These are phyloP conservation scores for Berberis vulgaris DNA, from an alignment of 164 flowering plant genomes.

Conservation along the genomic window DNA sequence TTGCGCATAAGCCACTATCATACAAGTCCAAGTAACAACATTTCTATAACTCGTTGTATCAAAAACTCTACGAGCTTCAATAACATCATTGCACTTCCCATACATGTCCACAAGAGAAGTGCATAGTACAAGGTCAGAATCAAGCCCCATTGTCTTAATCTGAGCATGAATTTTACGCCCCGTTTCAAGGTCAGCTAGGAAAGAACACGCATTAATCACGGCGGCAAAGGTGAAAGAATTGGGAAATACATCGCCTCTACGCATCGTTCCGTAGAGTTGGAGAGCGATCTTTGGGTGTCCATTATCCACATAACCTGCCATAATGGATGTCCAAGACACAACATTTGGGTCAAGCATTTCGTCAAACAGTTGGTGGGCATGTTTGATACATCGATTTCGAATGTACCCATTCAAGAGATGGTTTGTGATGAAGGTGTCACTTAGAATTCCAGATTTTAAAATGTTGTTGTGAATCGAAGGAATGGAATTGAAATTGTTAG, in stretches of 20 bases:
- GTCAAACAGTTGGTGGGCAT: constrained; percentile 40
- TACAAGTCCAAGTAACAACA: constrained; percentile 62
- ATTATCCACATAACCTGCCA: constrained; percentile 32
- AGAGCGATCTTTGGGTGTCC: constrained; percentile 32
- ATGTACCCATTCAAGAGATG: constrained; percentile 36
- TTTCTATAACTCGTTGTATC: constrained; percentile 38
- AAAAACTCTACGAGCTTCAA: constrained; percentile 48
- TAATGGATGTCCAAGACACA: constrained; percentile 59
- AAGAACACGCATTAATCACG: constrained; percentile 40
- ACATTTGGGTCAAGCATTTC: constrained; percentile 49
- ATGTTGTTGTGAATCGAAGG: constrained; percentile 23
- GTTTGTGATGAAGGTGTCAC: constrained; percentile 29
- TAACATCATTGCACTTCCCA: constrained; percentile 51
- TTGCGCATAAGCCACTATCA: constrained; percentile 49
- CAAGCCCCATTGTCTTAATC: constrained; percentile 32
- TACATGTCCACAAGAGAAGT: constrained; percentile 64
- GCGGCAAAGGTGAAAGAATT: constrained; percentile 48
- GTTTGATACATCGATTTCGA: constrained; percentile 2
- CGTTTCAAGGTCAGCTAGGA: constrained; percentile 22
- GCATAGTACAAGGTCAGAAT: constrained; percentile 31
- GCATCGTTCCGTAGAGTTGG: constrained; percentile 27
- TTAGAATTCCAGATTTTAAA: constrained; percentile 31
- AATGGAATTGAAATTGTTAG: constrained; percentile 15
- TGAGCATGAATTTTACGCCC: constrained; percentile 45
- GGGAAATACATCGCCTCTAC: constrained; percentile 12